A percentile compares a stretch with the other conserved stretches of the same genome.
Conservation (phyloP, 768 basidiomycete genomes). For the Russula lepida region DNA sequence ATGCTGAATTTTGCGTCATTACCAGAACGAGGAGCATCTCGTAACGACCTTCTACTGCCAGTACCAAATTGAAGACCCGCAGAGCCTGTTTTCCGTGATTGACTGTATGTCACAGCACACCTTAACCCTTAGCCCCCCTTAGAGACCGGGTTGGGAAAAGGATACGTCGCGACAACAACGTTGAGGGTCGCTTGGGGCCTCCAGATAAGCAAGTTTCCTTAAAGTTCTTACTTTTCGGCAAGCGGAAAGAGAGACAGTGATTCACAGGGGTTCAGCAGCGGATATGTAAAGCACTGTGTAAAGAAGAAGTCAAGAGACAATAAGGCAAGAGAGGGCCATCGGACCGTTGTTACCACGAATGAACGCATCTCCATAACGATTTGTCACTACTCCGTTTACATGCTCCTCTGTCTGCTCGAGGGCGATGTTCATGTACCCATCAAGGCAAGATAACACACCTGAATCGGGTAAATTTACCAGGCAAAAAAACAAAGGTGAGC, state of each 20-base stretch:
- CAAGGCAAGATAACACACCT: constrained; percentile 92
- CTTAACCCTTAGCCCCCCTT: background rate
- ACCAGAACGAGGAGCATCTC: background rate
- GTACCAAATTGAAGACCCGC: background rate
- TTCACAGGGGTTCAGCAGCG: constrained; percentile 6
- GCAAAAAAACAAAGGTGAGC: background rate
- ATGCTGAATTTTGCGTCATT: background rate
- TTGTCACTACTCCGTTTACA: constrained; percentile 79
- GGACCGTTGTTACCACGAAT: constrained; percentile 89
- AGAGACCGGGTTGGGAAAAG: background rate
- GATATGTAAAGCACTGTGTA: constrained; percentile 54
- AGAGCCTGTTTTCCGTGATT: background rate
- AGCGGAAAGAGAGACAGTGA: background rate
- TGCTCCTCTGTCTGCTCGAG: constrained; percentile 96
- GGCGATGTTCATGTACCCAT: constrained; percentile 99
- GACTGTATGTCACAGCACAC: background rate
- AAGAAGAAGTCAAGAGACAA: background rate
- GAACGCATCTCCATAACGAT: constrained; percentile 91
- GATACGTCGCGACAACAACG: too few species aligned
- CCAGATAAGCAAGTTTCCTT: background rate
- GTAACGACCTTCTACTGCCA: background rate
- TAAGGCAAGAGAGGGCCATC: background rate
- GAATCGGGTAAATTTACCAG: background rate
- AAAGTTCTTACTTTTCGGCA: background rate
- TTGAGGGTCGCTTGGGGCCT: background rate